phyloP scores from a whole-genome alignment of 1,284 basidiomycete genomes.

The Boletus calvinii region DNA sequence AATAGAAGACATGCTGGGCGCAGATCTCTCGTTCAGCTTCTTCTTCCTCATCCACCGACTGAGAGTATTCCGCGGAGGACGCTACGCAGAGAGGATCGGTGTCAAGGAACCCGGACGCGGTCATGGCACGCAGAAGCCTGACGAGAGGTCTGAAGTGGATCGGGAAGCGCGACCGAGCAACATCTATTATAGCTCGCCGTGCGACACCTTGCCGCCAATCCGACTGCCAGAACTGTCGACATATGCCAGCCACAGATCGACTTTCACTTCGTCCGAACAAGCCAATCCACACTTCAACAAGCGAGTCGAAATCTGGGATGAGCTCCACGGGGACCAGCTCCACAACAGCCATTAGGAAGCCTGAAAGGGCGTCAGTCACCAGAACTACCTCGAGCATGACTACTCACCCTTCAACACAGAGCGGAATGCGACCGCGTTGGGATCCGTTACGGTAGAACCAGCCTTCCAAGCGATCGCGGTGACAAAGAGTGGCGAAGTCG shows the following conservation, averaged over 20 bases:
- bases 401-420: conserved; percentile 77
- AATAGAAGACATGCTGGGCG: conserved; percentile 68
- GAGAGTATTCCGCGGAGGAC: conserved; percentile 48
- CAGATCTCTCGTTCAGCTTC: conserved; percentile 41
- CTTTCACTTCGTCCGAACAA: conserved; percentile 79
- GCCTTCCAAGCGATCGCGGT: conserved; percentile 65
- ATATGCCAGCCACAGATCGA: conserved; percentile 65
- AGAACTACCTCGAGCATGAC: background rate
- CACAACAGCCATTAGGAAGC: conserved; percentile 67
- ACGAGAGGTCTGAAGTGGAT: conserved; percentile 72
- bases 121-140: conserved; percentile 74
- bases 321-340: conserved; percentile 74
- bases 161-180: conserved; percentile 78
- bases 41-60: conserved; percentile 27
- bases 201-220: conserved; percentile 62
- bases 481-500: conserved; percentile 71
- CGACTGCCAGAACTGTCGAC: conserved; percentile 74
- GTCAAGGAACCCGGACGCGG: conserved; percentile 67
- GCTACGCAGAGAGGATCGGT: conserved; percentile 60
- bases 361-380: conserved; percentile 36
- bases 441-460: conserved; percentile 68
- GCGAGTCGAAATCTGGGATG: conserved; percentile 66
- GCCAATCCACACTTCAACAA: conserved; percentile 77
- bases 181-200: conserved; percentile 76
- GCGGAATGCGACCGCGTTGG: conserved; percentile 80